A percentile compares a stretch with the other conserved stretches of the same genome.
These are phyloP conservation scores for Ceratocystis eucalypticola DNA, from an alignment of 2,329 filamentous ascomycete genomes.

Conservation along the genomic window DNA sequence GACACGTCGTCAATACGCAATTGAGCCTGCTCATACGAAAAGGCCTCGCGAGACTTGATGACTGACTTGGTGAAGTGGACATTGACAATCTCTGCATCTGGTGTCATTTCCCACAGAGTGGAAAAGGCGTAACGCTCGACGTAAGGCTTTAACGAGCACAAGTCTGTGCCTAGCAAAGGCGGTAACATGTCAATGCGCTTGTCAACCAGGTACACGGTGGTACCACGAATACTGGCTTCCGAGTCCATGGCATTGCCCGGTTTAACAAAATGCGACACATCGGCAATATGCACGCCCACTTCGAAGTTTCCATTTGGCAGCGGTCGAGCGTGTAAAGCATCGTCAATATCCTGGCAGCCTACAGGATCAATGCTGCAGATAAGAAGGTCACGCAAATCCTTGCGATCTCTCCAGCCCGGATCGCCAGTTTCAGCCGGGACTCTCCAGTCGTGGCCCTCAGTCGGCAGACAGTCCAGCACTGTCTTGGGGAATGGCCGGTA, in stretches of 20 bases:
- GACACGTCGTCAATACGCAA: conserved; percentile 80
- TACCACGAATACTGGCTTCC: conserved; percentile 86
- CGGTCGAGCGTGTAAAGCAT: conserved; percentile 75
- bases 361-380: conserved; percentile 97
- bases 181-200: conserved; percentile 99
- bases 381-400: conserved; percentile 70
- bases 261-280: conserved; percentile 98
- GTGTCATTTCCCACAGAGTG: conserved; percentile 75
- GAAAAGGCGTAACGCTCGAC: conserved; percentile 90
- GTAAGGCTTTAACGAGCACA: conserved; percentile 93
- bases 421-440: conserved; percentile 70
- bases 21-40: conserved; percentile 95
- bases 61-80: conserved; percentile 94
- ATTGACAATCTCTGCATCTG: conserved; percentile 70
- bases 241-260: conserved; percentile 94
- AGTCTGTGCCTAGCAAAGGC: conserved; percentile 84
- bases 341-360: conserved; percentile 95
- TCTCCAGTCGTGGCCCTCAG: conserved; percentile 85
- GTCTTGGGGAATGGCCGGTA: conserved; percentile 95
- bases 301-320: conserved; percentile 89
- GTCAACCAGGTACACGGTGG: conserved; percentile 93
- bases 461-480: conserved; percentile 81
- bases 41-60: conserved; percentile 89
- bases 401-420: conserved; percentile 72
- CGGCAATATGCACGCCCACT: conserved; percentile 95